Evolutionary conservation across 306 rosid species (phyloP), one percentile per base, ranked within the genome.

Genomic region (Rosa lucieae): DNA sequence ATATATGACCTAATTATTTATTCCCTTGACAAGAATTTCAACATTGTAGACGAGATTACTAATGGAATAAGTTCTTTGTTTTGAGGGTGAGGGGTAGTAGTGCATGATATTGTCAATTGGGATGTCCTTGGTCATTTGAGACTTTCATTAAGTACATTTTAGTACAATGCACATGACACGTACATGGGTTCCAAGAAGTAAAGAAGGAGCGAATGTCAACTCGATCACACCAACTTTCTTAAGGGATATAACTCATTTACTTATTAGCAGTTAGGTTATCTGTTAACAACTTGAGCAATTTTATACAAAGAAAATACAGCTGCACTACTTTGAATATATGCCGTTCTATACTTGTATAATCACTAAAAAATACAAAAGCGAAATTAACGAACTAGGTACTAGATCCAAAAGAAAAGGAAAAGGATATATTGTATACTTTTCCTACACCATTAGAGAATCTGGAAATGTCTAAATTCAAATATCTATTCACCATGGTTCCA

Each of bases 131-230:
- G n/a, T 39, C 52, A 75, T 59, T 23, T 74, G 53, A 58, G 14
- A 56, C 3, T 42, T 59, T 75, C 53, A 42, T 74, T 3, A 11
- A 40, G 49, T 74, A 13, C 8, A 39, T 43, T 58, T 21, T 43
- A 61, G 52, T 59, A 17, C 1, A 26, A n/a, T 53, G 66, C 7
- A 29, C 23, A 58, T 5, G 35, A 40, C 42, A 42, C 4, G 8
- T 42, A 37, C 23, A 12, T 66, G 43, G 52, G 52, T 21, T 74
- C 53, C 37, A 73, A 56, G 56, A 9, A 75, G 66, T 61, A 61
- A 61, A 39, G 68, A 55, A 44, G 42, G 15, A 42, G 44, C 42
- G 70, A 43, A 75, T 61, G 71, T 75, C 71, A 44, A 75, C 71
- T 75, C 13, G 32, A 58, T 58, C 44, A 10, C 71, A 44, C 70